Evolutionary conservation across 495 filamentous ascomycete species (phyloP), one percentile per base, ranked within the genome.

Genomic region (Neurospora terricola): DNA sequence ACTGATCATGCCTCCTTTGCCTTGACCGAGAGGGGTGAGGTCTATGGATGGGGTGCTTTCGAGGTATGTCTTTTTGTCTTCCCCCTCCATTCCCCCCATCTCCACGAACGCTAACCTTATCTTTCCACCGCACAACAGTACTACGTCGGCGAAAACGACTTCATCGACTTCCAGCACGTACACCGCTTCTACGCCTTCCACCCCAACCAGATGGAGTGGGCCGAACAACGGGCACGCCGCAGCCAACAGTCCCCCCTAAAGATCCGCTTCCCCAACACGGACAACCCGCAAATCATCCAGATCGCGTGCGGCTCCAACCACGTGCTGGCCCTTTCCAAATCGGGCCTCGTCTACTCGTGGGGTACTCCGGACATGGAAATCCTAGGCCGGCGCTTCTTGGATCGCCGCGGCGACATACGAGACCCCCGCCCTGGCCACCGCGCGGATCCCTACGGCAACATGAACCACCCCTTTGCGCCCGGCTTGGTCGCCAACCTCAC

Each of bases 41-140:
- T 93, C 21, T 92, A 88, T 75, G 91, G 90, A 14, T 93, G 91
- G 91, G 91, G 91, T 62, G 90, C 89, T 38, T 92, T 93, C 79
- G 78, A 88, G 76, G 89, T 74, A 74, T 43, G 70, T 38, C 30
- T 37, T 38, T 27, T 14, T 39, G 9, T 27, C 21, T 39, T 42
- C 14, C 39, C 39, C 39, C 39, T 3, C 34, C 34, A 34, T 34
- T 34, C 34, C 34, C 34, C 34, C 34, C 34, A 34, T 34, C 34
- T 34, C 34, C 34, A 34, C 34, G 34, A 34, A 34, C 34, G 34
- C 34, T 54, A 27, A 36, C 36, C 70, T 74, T n/a, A 73, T 48
- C 5, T 10, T 14, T 21, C 14, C 37, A 16, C 45, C 69, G 66
- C 30, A 12, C 48, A 75, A 38, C 68, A 73, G 21, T 66, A 69